Evolutionary conservation across 2,329 filamentous ascomycete genomes (phyloP), one percentile per base, ranked within the genome.

Genomic region (Xylariaceae sp.): DNA sequence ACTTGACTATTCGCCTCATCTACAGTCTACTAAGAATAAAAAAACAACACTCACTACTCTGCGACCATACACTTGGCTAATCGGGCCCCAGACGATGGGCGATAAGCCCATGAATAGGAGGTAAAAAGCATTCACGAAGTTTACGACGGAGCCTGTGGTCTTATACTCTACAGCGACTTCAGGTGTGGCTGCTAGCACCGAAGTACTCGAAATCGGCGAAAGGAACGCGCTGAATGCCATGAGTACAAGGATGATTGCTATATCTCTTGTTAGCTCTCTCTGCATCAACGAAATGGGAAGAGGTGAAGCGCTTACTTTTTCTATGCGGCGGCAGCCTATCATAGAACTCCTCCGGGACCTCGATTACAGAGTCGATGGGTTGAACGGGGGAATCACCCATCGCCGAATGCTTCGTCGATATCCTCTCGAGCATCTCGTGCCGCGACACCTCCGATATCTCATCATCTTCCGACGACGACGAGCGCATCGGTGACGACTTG

Each of bases 181-280:
- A 1, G 89, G 88, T 1, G 88, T 83, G 1, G 88, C 89, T 1
- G 88, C 81, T 10, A 93, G 74, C 7, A 92, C 84, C 1, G 87
- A 86, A 0, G 89, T 92, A 45, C 85, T 89, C 10, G 85, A 88
- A 23, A 90, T 82, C 0, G 90, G 90, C 0, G 89, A 86, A 50
- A 93, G 77, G 64, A 93, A 90, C 30, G 87, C 85, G 73, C 88
- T 91, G 69, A 87, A 89, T 0, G 88, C 87, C 55, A 92, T 74
- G 4, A 92, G 80, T 8, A 78, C 76, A 13, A 91, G 86, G 55
- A 93, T 88, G 61, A 85, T 68, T 2, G 79, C 64, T 65, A 50
- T 4, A 13, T 10, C 9, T 47, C 3, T 2, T 17, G 55, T 65
- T 34, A 64, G 61, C 34, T 11, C 6, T 39, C 23, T 51, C 11